Conservation (phyloP, 139 green algal genomes). For the Chlamydomonas applanata region DNA sequence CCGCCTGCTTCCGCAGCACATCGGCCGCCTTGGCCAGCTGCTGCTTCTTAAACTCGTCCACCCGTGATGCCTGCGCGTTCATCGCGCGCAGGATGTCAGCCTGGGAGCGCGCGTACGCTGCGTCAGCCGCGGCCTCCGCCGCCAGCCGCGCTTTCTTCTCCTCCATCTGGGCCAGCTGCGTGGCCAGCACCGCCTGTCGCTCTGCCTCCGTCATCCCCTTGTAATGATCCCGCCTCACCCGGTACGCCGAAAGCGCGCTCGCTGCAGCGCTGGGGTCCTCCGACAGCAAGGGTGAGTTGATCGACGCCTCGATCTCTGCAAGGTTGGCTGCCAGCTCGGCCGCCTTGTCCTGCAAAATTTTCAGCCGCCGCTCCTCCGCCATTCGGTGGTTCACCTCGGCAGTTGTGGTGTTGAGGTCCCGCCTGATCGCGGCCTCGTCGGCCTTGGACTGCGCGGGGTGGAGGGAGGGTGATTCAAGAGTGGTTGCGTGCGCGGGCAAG, state of each 20-base stretch:
- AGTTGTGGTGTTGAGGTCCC: slow-evolving; percentile 25
- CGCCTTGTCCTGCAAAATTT: slow-evolving; percentile 3
- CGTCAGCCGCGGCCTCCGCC: slow-evolving; percentile 32
- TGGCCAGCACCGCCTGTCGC: slow-evolving; percentile 41
- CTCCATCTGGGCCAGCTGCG: slow-evolving; percentile 57
- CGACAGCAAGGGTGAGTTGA: slow-evolving; percentile 43
- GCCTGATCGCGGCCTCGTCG: slow-evolving; percentile 26
- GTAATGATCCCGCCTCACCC: slow-evolving; percentile 51
- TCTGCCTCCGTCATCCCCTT: slow-evolving; percentile 49
- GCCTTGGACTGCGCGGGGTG: slow-evolving; percentile 19
- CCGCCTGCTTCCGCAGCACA: slow-evolving; percentile 42
- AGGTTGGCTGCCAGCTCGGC: slow-evolving; percentile 34
- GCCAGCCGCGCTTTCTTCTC: slow-evolving; percentile 42
- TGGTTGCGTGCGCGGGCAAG: too few relatives aligned
- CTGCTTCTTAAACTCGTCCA: slow-evolving; percentile 45
- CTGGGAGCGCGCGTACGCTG: slow-evolving; percentile 35
- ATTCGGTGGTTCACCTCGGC: slow-evolving; percentile 38
- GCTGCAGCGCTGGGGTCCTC: slow-evolving; percentile 45
- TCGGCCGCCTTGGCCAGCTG: slow-evolving; percentile 22
- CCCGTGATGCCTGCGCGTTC: slow-evolving; percentile 22
- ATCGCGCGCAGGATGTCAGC: slow-evolving; percentile 38
- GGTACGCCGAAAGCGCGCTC: slow-evolving; percentile 21
- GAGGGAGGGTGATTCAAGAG: too few relatives aligned
- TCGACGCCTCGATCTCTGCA: slow-evolving; percentile 39
- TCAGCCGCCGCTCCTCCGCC: slow-evolving; percentile 39